A percentile compares a stretch with the other conserved stretches of the same genome.
Evolutionary conservation across 1,284 basidiomycete genomes (phyloP).

Genomic region (Inonotus obliquus): DNA sequence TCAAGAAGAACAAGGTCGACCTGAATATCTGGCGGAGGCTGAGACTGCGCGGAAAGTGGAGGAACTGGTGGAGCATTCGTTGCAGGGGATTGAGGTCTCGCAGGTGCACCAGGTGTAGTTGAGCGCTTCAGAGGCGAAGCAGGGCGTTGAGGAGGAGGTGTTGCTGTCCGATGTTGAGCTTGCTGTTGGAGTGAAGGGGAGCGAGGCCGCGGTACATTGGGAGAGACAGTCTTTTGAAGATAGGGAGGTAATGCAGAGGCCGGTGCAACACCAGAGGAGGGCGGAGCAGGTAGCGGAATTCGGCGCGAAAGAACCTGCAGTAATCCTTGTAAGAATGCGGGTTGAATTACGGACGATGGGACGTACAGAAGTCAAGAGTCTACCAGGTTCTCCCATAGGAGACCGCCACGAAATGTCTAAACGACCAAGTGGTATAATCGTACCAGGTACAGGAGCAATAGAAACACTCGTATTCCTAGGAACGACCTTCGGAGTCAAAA

Average conservation of each 20-base stretch:
- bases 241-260: slow-evolving; percentile 68
- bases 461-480: slow-evolving; percentile 40
- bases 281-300: slow-evolving; percentile 48
- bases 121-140: slow-evolving; percentile 52
- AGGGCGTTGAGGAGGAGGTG: slow-evolving; percentile 39
- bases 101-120: slow-evolving; percentile 30
- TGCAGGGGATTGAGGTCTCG: slow-evolving; percentile 48
- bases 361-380: slow-evolving; percentile 69
- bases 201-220: slow-evolving; percentile 43
- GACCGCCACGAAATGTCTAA: slow-evolving; percentile 82
- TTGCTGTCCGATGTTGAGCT: slow-evolving; percentile 37
- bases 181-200: slow-evolving; percentile 39
- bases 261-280: slow-evolving; percentile 30
- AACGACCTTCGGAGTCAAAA: slow-evolving; percentile 50
- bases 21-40: slow-evolving; percentile 40
- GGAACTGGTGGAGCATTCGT: slow-evolving; percentile 21
- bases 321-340: neutral
- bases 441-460: slow-evolving; percentile 53
- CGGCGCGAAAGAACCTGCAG: slow-evolving; percentile 63
- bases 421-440: slow-evolving; percentile 69
- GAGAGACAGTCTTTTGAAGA: slow-evolving; percentile 49
- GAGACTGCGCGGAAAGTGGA: slow-evolving; percentile 18
- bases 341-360: neutral
- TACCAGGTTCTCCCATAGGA: slow-evolving; percentile 74
- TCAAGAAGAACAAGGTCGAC: slow-evolving; percentile 53